Percentiles rank a stretch among this genome's conserved stretches.
Evolutionary conservation across 371 early-diverging fungal genomes (phyloP).

Genomic region (Choanephora cucurbitarum): DNA sequence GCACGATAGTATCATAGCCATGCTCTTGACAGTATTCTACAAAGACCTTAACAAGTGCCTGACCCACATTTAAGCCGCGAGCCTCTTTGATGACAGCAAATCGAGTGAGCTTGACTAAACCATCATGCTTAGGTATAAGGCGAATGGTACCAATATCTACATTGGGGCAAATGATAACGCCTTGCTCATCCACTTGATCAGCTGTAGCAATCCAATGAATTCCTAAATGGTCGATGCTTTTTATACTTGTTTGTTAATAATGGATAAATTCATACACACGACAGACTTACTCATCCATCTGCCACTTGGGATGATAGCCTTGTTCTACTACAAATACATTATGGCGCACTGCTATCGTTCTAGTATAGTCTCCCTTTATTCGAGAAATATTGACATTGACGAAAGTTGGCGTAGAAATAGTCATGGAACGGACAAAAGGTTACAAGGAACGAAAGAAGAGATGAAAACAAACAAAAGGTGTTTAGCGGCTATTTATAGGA

Average conservation of each 20-base stretch:
- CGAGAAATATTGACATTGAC: slow-evolving; percentile 8
- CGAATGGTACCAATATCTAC: slow-evolving; percentile 38
- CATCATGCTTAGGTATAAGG: slow-evolving; percentile 18
- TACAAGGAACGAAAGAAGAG: no score
- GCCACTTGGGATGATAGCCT: slow-evolving; percentile 33
- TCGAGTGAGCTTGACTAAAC: slow-evolving; percentile 41
- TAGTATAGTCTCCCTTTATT: slow-evolving; percentile 16
- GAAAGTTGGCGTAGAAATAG: slow-evolving; percentile 3
- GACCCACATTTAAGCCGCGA: slow-evolving; percentile 39
- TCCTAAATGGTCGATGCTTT: slow-evolving; percentile 27
- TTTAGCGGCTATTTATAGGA: no score
- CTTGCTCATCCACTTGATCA: slow-evolving; percentile 14
- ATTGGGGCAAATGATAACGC: background rate
- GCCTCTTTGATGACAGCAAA: slow-evolving; percentile 44
- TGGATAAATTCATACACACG: background rate
- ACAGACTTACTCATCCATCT: slow-evolving; percentile 42
- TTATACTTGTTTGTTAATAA: background rate
- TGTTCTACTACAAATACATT: slow-evolving; percentile 46
- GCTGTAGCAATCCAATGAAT: slow-evolving; percentile 39
- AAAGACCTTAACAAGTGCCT: slow-evolving; percentile 26
- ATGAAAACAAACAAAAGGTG: no score
- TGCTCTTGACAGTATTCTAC: slow-evolving; percentile 20
- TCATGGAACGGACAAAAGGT: background rate
- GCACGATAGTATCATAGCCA: slow-evolving; percentile 21
- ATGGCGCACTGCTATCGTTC: slow-evolving; percentile 34